A percentile compares a stretch with the other conserved stretches of the same genome.
phyloP scores from a whole-genome alignment of 2,329 filamentous ascomycete species.

The Hypoxylon sp. region DNA sequence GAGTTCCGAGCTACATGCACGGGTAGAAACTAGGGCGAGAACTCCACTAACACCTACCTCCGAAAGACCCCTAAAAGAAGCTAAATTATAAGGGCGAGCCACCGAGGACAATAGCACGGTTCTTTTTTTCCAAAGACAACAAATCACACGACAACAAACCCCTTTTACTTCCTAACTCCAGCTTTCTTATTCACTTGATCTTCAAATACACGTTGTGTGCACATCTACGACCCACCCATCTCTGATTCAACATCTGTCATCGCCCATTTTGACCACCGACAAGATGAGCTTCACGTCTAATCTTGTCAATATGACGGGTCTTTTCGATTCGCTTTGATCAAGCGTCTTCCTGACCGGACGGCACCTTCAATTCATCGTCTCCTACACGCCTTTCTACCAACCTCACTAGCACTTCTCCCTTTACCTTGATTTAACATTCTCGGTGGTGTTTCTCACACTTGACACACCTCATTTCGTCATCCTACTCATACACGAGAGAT shows the following conservation, averaged over 20 bases:
- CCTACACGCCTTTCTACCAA: neutral
- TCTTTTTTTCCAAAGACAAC: slow-evolving; percentile 11
- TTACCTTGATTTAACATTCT: neutral
- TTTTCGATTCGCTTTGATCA: slow-evolving; percentile 41
- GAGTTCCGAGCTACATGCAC: slow-evolving; percentile 14
- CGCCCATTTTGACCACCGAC: slow-evolving; percentile 7
- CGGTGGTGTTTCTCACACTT: neutral
- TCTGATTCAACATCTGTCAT: slow-evolving; percentile 6
- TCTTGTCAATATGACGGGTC: slow-evolving; percentile 37
- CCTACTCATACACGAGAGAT: slow-evolving; percentile 1
- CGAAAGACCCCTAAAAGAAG: slow-evolving; percentile 25
- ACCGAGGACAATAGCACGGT: slow-evolving; percentile 37
- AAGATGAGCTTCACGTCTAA: slow-evolving; percentile 31
- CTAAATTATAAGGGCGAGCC: slow-evolving; percentile 29
- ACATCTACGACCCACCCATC: neutral
- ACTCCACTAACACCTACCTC: slow-evolving; percentile 28
- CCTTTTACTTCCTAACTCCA: slow-evolving; percentile 5
- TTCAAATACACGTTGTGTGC: slow-evolving; percentile 14
- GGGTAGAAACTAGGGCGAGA: slow-evolving; percentile 7
- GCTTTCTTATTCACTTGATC: slow-evolving; percentile 1
- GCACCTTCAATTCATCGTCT: slow-evolving; percentile 22
- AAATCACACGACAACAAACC: slow-evolving; percentile 20
- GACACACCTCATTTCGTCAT: neutral
- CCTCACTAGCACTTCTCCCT: neutral
- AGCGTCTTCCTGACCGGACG: slow-evolving; percentile 29